phyloP scores from a whole-genome alignment of 2,329 filamentous ascomycete species.

The Aschersonia sp. region DNA sequence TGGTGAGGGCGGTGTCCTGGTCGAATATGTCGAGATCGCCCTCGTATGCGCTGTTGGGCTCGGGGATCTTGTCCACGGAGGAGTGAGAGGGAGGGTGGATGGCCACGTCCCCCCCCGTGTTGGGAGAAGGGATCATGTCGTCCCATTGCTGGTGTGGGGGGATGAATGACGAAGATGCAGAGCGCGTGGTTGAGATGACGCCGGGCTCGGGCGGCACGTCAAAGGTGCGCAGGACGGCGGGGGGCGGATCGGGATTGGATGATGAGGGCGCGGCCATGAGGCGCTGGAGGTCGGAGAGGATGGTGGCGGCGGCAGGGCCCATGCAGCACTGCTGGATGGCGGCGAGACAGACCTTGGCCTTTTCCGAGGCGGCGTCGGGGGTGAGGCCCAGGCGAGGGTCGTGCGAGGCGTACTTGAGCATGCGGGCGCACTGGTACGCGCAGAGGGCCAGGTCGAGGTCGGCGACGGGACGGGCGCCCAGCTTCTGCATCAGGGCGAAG shows the following conservation, averaged over 20 bases:
- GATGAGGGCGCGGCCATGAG: constrained; percentile 22
- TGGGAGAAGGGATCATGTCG: background rate
- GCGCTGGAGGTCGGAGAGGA: constrained; percentile 33
- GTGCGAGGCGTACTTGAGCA: constrained; percentile 36
- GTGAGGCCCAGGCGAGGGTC: constrained; percentile 27
- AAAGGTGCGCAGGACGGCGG: constrained; percentile 9
- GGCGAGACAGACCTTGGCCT: constrained; percentile 34
- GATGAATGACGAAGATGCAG: background rate
- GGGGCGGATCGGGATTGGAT: constrained; percentile 5
- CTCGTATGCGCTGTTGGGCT: constrained; percentile 36
- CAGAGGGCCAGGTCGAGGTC: constrained; percentile 41
- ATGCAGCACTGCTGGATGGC: constrained; percentile 36
- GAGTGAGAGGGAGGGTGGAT: background rate
- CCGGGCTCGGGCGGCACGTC: constrained; percentile 15
- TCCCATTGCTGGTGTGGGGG: background rate
- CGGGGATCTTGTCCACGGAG: constrained; percentile 6
- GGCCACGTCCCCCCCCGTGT: too few species aligned
- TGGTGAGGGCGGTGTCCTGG: constrained; percentile 27
- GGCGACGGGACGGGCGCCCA: constrained; percentile 36
- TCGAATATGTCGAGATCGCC: constrained; percentile 31
- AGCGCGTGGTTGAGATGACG: constrained; percentile 6
- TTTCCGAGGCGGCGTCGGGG: constrained; percentile 30
- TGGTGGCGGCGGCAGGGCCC: constrained; percentile 33
- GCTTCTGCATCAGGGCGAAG: constrained; percentile 34
- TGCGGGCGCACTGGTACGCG: constrained; percentile 38